phyloP scores from a whole-genome alignment of 2,329 filamentous ascomycete genomes.

The Amauroascus verrucosus region DNA sequence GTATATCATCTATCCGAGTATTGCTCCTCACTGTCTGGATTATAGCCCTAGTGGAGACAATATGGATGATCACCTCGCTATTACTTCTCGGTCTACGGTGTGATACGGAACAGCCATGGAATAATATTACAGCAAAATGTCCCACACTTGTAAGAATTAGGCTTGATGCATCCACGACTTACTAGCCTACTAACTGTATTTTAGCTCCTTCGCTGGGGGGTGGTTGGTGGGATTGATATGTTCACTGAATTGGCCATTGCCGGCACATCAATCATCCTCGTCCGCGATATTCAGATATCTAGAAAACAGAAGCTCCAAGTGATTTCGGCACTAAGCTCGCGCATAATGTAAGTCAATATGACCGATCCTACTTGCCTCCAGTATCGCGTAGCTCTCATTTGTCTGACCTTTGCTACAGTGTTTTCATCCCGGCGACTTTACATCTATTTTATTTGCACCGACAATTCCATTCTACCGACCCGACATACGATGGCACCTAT shows the following conservation, averaged over 20 bases:
- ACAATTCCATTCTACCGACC: slow-evolving; percentile 27
- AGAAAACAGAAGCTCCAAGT: slow-evolving; percentile 32
- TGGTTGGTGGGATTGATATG: slow-evolving; percentile 33
- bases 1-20: slow-evolving; percentile 29
- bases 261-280: slow-evolving; percentile 29
- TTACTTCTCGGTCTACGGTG: slow-evolving; percentile 34
- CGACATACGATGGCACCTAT: slow-evolving; percentile 29
- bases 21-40: slow-evolving; percentile 25
- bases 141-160: slow-evolving; percentile 24
- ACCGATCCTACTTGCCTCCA: neutral
- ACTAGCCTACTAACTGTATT: neutral
- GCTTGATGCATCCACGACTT: neutral
- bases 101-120: slow-evolving; percentile 27
- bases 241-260: slow-evolving; percentile 33
- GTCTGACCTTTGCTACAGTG: slow-evolving; percentile 19
- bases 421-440: slow-evolving; percentile 32
- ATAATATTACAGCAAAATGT: slow-evolving; percentile 25
- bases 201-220: slow-evolving; percentile 33
- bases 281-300: slow-evolving; percentile 32
- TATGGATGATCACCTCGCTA: slow-evolving; percentile 29
- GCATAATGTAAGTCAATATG: slow-evolving; percentile 27
- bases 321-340: slow-evolving; percentile 34
- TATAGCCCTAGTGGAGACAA: slow-evolving; percentile 23
- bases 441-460: slow-evolving; percentile 31
- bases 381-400: neutral